Percentiles rank a stretch among this genome's conserved stretches.
Conservation (phyloP, 2,329 filamentous ascomycete species). For the Septoria linicola region DNA sequence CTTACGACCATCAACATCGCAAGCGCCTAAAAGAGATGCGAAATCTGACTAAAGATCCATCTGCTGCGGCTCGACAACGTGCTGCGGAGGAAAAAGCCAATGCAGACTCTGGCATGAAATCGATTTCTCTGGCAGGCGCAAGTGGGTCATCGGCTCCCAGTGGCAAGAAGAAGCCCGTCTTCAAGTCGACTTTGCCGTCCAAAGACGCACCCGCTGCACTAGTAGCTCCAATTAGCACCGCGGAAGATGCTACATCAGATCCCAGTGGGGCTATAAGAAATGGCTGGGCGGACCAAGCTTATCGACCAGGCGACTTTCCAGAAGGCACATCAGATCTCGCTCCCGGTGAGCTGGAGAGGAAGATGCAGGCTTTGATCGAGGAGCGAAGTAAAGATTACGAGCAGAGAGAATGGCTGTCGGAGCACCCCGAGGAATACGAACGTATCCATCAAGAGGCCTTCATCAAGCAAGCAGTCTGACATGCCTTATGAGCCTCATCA, state of each 20-base stretch:
- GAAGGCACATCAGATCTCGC: constrained; percentile 2
- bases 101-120: constrained; percentile 61
- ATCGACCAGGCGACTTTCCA: constrained; percentile 1
- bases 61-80: constrained; percentile 63
- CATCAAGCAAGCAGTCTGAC: background rate
- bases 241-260: background rate
- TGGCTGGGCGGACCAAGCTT: constrained; percentile 1
- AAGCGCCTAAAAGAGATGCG: constrained; percentile 84
- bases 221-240: background rate
- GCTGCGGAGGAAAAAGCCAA: constrained; percentile 58
- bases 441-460: background rate
- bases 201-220: background rate
- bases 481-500: too few species aligned
- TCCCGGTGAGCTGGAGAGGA: background rate
- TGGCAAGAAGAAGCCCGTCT: constrained; percentile 35
- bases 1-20: constrained; percentile 94
- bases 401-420: constrained; percentile 1
- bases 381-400: background rate
- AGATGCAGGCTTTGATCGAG: constrained; percentile 1
- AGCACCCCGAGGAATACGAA: background rate
- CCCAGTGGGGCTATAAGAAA: constrained; percentile 5
- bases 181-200: constrained; percentile 32
- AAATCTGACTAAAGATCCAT: constrained; percentile 72
- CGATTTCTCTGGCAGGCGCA: constrained; percentile 30
- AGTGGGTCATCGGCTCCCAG: background rate